These are phyloP conservation scores for Aschersonia sp. DNA, from an alignment of 2,329 filamentous ascomycete species.

Conservation along the genomic window DNA sequence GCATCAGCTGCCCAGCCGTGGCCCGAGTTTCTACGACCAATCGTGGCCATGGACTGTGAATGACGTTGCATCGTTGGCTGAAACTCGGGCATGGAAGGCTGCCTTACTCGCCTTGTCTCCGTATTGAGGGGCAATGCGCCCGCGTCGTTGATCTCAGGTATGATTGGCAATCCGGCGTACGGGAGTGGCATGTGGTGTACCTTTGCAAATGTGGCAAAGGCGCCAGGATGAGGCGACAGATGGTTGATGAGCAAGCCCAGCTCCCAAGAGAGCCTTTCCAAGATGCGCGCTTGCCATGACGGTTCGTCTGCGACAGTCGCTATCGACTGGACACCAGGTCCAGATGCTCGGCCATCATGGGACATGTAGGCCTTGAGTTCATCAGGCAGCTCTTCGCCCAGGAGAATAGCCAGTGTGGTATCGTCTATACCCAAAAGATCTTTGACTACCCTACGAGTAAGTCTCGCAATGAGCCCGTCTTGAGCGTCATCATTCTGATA, in stretches of 20 bases:
- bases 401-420: slow-evolving; percentile 65
- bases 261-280: slow-evolving; percentile 77
- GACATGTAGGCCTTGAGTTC: slow-evolving; percentile 32
- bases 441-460: slow-evolving; percentile 75
- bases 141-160: slow-evolving; percentile 34
- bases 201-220: slow-evolving; percentile 69
- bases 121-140: slow-evolving; percentile 12
- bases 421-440: slow-evolving; percentile 90
- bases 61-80: slow-evolving; percentile 29
- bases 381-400: slow-evolving; percentile 62
- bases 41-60: slow-evolving; percentile 21
- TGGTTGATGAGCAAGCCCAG: slow-evolving; percentile 73
- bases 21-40: slow-evolving; percentile 11
- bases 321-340: slow-evolving; percentile 13
- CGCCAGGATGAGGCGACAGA: slow-evolving; percentile 66
- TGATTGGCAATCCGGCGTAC: slow-evolving; percentile 64
- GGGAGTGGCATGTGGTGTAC: slow-evolving; percentile 51
- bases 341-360: slow-evolving; percentile 30
- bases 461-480: slow-evolving; percentile 63
- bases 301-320: slow-evolving; percentile 22
- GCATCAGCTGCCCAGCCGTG: slow-evolving; percentile 11
- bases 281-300: slow-evolving; percentile 61
- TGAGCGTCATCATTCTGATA: slow-evolving; percentile 31
- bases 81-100: slow-evolving; percentile 22
- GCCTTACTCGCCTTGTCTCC: slow-evolving; percentile 9